phyloP scores from a whole-genome alignment of 441 rosid genomes.

The Erodium moschatum region DNA sequence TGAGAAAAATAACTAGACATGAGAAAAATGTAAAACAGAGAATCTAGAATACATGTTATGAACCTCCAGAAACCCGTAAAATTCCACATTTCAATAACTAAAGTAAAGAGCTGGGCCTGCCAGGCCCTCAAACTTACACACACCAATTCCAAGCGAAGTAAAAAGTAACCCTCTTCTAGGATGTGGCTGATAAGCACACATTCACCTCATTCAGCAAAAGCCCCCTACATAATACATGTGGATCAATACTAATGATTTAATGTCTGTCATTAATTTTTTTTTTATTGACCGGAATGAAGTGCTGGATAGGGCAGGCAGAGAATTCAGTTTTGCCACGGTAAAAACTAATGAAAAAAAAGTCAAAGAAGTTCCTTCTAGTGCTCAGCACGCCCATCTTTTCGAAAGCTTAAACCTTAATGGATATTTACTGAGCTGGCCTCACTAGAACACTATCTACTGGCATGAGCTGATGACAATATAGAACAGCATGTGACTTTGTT shows the following conservation, averaged over 20 bases:
- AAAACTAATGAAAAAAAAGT: neutral
- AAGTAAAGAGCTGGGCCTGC: neutral
- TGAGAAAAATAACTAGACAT: slow-evolving; percentile 7
- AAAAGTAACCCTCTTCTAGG: neutral
- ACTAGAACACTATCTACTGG: neutral
- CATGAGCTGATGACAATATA: neutral
- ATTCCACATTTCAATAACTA: neutral
- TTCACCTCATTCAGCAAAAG: slow-evolving; percentile 10
- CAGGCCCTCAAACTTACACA: neutral
- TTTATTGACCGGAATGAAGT: neutral
- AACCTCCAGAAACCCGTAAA: neutral
- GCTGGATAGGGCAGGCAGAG: neutral
- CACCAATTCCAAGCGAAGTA: neutral
- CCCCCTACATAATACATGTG: neutral
- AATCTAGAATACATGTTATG: neutral
- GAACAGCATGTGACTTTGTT: neutral
- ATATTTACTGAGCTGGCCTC: neutral
- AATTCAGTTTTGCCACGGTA: neutral
- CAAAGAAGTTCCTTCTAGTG: neutral
- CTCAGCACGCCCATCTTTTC: neutral
- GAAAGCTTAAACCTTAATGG: neutral
- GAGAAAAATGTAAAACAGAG: neutral
- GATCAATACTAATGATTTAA: neutral
- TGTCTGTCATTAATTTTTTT: neutral
- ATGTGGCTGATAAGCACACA: neutral